Percentiles rank a stretch among this genome's conserved stretches.
Conservation (phyloP, 495 filamentous ascomycete genomes). For the Symbiotaphrina buchneri region DNA sequence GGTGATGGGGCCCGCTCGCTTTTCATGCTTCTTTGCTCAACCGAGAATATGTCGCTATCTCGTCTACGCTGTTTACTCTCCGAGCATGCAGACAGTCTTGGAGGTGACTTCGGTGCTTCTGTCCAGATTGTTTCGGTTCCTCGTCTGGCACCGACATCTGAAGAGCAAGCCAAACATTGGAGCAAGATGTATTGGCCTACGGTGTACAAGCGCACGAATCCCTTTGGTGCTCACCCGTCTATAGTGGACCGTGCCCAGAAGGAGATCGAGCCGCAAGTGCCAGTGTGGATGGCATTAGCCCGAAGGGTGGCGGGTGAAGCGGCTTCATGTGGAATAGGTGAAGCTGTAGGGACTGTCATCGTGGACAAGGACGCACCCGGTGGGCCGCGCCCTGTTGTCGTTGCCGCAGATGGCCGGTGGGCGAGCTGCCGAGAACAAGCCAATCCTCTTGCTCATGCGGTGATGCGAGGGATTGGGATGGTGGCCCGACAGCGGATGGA, state of each 20-base stretch:
- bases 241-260: slow-evolving; percentile 17
- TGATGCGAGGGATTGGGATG: slow-evolving; percentile 73
- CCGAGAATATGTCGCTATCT: too few species aligned
- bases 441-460: slow-evolving; percentile 60
- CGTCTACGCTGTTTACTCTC: too few species aligned
- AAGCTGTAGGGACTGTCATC: slow-evolving; percentile 40
- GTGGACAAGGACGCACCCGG: slow-evolving; percentile 3
- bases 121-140: slow-evolving; percentile 41
- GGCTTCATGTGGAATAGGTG: slow-evolving; percentile 20
- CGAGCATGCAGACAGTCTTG: too few species aligned
- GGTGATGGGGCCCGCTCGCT: too few species aligned
- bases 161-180: slow-evolving; percentile 56
- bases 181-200: slow-evolving; percentile 65
- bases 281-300: slow-evolving; percentile 4
- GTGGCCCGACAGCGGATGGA: slow-evolving; percentile 42
- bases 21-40: too few species aligned
- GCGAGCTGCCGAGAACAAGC: slow-evolving; percentile 17
- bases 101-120: too few species aligned
- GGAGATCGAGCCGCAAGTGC: slow-evolving; percentile 2
- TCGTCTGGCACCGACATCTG: slow-evolving; percentile 47
- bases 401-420: slow-evolving; percentile 64
- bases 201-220: slow-evolving; percentile 63
- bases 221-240: slow-evolving; percentile 48
- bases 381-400: slow-evolving; percentile 25
- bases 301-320: neutral